Evolutionary conservation across 2,329 filamentous ascomycete species (phyloP), one percentile per base, ranked within the genome.

Genomic region (Chalaropsis ovoidea): DNA sequence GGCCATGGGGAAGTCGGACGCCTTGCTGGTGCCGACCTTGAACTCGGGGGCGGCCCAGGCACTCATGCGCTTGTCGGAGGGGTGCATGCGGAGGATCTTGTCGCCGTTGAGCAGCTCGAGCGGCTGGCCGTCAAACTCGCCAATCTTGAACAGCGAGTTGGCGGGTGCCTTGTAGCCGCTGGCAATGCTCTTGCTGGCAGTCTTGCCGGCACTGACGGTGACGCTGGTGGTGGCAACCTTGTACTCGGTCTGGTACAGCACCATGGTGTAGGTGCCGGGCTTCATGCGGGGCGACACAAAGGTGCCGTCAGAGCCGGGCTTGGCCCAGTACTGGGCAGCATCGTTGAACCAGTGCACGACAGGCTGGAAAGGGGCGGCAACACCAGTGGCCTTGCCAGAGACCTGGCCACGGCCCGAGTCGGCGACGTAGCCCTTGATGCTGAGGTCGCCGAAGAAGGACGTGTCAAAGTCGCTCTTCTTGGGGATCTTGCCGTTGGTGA

Each of bases 211-310:
- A 1, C 75, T 75, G 49, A 86, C 81, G 0, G 73, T 75, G 17
- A 82, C 79, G 5, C 74, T 76, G 27, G 76, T 73, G 1, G 77
- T 77, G 3, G 80, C 81, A 8, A 85, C 81, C 68, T 79, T 76
- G 71, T 80, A 80, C 71, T 86, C 83, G 19, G 76, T 79, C 69
- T 83, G 82, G 73, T 85, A 86, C 45, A 87, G 78, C 3, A 85
- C 80, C 79, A 86, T 85, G n/a, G 82, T 86, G 74, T 87, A 87
- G 0, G 81, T 85, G 39, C 85, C 85, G 0, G 84, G 82, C 70
- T 84, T 85, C 85, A 88, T 87, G 65, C 79, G 75, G 0, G 85
- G 85, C 0, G 84, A 86, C 2, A 79, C 85, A 73, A 85, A 88
- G 13, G 76, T 76, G 10, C 84, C 84, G 56, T 73, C 76, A 24